A percentile compares a stretch with the other conserved stretches of the same genome.
These are phyloP conservation scores for Camellia lanceoleosa DNA, from an alignment of 148 eudicot species.

Conservation along the genomic window DNA sequence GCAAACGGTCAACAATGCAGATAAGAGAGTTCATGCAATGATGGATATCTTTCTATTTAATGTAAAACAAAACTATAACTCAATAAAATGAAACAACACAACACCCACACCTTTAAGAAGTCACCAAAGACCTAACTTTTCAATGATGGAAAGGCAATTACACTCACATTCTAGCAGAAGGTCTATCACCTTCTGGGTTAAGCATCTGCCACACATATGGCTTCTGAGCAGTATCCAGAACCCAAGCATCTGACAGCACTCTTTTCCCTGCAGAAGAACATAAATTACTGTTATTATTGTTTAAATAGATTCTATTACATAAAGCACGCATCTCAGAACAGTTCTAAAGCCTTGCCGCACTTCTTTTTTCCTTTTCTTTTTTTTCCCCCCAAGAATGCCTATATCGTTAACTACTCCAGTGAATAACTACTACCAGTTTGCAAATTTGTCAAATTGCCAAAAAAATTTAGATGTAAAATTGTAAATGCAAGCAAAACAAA, in stretches of 20 bases:
- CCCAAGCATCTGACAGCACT: conserved; percentile 93
- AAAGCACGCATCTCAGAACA: background rate
- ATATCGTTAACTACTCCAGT: too few relatives aligned
- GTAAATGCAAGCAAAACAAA: too few relatives aligned
- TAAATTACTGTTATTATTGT: background rate
- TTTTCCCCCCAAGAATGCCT: too few relatives aligned
- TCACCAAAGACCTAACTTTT: conserved; percentile 8
- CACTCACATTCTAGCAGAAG: conserved; percentile 99
- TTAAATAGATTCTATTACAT: background rate
- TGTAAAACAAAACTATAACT: background rate
- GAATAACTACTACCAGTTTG: too few relatives aligned
- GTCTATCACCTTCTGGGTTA: conserved; percentile 93
- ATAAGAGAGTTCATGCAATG: background rate
- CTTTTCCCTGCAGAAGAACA: conserved; percentile 65
- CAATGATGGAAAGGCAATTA: conserved; percentile 7
- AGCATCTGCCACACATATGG: conserved; percentile 92
- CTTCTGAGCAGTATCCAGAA: conserved; percentile 94
- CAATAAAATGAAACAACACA: conserved; percentile 5
- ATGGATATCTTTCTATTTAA: background rate
- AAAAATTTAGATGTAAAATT: too few relatives aligned
- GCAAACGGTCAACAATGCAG: background rate
- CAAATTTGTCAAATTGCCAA: too few relatives aligned
- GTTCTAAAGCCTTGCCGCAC: too few relatives aligned
- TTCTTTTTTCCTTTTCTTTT: too few relatives aligned
- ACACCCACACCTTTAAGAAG: conserved; percentile 6